Conservation (phyloP, 2,329 filamentous ascomycete genomes). For the Beauveria rudraprayagi region DNA sequence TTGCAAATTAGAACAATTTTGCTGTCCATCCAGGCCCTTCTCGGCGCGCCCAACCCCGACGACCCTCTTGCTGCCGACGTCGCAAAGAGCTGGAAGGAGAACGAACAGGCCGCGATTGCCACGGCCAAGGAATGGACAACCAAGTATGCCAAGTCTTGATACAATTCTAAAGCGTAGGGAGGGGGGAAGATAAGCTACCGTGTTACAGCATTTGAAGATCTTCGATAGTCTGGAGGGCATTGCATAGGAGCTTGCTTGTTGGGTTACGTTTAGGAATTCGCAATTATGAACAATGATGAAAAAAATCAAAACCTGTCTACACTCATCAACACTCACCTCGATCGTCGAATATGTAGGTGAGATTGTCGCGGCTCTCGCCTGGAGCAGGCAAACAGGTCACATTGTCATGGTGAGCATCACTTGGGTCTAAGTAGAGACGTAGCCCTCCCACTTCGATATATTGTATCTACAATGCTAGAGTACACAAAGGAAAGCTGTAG, state of each 20-base stretch:
- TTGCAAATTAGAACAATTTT: conserved; percentile 97
- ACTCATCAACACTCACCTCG: neutral
- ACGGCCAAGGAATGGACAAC: conserved; percentile 90
- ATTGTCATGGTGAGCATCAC: neutral
- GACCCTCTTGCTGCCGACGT: conserved; percentile 98
- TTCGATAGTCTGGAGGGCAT: neutral
- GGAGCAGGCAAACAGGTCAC: neutral
- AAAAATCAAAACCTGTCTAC: neutral
- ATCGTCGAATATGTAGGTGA: no score
- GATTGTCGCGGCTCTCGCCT: neutral
- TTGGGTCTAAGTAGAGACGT: conserved; percentile 25
- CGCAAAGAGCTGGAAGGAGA: conserved; percentile 95
- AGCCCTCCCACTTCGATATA: conserved; percentile 26
- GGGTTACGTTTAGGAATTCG: neutral
- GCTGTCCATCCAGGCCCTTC: conserved; percentile 93
- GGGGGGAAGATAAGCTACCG: neutral
- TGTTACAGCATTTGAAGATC: neutral
- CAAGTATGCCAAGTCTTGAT: conserved; percentile 59
- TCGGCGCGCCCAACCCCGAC: conserved; percentile 94
- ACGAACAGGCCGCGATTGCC: conserved; percentile 84
- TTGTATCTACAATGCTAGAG: conserved; percentile 65
- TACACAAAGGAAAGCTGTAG: conserved; percentile 48
- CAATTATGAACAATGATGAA: neutral
- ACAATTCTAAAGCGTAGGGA: neutral
- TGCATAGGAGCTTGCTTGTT: conserved; percentile 4